Conservation (phyloP, 768 basidiomycete species). For the Phaeotremella skinneri region DNA sequence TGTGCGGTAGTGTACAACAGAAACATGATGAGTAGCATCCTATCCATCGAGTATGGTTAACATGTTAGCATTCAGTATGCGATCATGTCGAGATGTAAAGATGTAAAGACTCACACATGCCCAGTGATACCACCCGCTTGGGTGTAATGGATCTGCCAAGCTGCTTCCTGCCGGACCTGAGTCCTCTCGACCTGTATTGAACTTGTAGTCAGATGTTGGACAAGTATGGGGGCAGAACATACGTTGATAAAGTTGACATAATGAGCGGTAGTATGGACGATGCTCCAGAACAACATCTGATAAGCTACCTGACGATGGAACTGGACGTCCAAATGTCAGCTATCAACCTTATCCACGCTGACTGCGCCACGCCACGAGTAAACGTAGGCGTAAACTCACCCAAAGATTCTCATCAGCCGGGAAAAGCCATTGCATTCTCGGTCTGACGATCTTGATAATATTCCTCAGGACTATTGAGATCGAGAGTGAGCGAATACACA, state of each 20-base stretch:
- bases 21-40: constrained; percentile 88
- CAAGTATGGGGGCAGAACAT: neutral
- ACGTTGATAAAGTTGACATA: constrained; percentile 51
- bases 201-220: neutral
- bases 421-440: constrained; percentile 74
- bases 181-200: constrained; percentile 33
- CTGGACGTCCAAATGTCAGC: constrained; percentile 11
- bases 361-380: neutral
- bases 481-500: neutral
- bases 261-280: constrained; percentile 90
- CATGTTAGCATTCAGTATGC: neutral
- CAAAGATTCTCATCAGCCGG: constrained; percentile 93
- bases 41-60: neutral
- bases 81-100: neutral
- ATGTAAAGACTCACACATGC: constrained; percentile 59
- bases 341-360: neutral
- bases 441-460: constrained; percentile 76
- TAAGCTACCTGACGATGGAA: constrained; percentile 88
- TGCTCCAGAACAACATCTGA: constrained; percentile 71
- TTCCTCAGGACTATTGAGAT: constrained; percentile 68
- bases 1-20: constrained; percentile 90
- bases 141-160: constrained; percentile 80
- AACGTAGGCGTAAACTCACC: constrained; percentile 55
- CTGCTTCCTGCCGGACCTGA: constrained; percentile 71
- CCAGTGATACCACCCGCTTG: constrained; percentile 91